These are phyloP conservation scores for Tolypocladium endophyticum DNA, from an alignment of 2,329 filamentous ascomycete species.

Conservation along the genomic window DNA sequence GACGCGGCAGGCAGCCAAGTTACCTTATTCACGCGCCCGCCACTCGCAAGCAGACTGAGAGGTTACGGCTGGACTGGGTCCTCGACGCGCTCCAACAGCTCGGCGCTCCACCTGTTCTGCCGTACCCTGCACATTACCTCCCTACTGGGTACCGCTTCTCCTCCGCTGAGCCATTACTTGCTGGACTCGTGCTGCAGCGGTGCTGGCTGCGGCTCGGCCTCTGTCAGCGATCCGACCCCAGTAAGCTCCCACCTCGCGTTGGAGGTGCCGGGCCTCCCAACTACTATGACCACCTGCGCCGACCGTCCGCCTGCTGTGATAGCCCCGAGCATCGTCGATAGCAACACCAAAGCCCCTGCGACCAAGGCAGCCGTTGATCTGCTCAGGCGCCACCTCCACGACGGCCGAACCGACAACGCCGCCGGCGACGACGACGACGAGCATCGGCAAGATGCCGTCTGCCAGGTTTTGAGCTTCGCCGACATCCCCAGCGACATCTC, in stretches of 20 bases:
- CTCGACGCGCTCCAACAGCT: neutral
- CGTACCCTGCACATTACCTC: neutral
- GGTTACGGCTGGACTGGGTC: neutral
- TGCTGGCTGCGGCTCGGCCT: neutral
- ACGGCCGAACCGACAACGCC: neutral
- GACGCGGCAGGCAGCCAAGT: neutral
- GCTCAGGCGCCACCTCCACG: neutral
- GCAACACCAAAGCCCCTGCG: neutral
- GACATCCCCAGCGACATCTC: conserved; percentile 15
- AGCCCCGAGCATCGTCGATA: neutral
- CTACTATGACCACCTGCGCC: conserved; percentile 7
- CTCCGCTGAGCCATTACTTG: neutral
- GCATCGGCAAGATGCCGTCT: conserved; percentile 5
- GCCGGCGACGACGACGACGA: neutral
- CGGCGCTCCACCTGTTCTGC: neutral
- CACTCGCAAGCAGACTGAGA: neutral
- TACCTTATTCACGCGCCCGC: neutral
- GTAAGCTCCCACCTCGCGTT: neutral
- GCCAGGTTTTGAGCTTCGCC: conserved; percentile 17
- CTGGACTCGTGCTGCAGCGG: neutral
- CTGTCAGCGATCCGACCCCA: neutral
- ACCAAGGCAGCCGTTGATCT: neutral
- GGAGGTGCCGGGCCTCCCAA: neutral
- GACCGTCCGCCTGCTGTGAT: conserved; percentile 5
- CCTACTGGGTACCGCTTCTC: neutral